These are phyloP conservation scores for Penicillium daleae DNA, from an alignment of 495 filamentous ascomycete genomes.

Conservation along the genomic window DNA sequence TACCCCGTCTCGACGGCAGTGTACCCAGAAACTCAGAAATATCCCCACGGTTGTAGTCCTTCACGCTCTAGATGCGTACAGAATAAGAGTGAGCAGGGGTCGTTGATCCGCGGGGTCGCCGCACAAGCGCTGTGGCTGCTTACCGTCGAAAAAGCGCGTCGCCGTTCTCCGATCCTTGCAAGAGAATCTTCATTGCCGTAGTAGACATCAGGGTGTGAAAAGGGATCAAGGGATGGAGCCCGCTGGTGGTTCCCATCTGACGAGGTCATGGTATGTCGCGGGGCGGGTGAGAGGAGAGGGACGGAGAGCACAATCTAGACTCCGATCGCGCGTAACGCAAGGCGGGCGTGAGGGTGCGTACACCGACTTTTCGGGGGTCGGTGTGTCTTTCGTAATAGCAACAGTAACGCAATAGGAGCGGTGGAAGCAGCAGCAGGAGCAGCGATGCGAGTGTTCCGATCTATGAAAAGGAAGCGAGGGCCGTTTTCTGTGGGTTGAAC, in stretches of 20 bases:
- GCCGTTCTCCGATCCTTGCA: slow-evolving; percentile 39
- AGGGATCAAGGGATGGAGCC: slow-evolving; percentile 48
- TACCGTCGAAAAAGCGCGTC: slow-evolving; percentile 55
- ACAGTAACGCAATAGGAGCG: neutral
- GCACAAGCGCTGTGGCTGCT: slow-evolving; percentile 32
- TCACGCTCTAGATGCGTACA: slow-evolving; percentile 36
- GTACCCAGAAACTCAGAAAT: slow-evolving; percentile 42
- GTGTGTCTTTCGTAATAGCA: neutral
- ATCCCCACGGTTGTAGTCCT: slow-evolving; percentile 41
- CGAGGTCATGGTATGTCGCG: slow-evolving; percentile 39
- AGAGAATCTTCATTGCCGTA: slow-evolving; percentile 50
- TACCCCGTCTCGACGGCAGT: slow-evolving; percentile 45
- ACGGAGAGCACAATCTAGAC: slow-evolving; percentile 16
- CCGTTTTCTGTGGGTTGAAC: neutral
- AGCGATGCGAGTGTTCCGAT: neutral
- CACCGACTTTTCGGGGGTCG: slow-evolving; percentile 28
- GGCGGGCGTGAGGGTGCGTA: slow-evolving; percentile 22
- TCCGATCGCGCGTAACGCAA: slow-evolving; percentile 29
- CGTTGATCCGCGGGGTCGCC: slow-evolving; percentile 23
- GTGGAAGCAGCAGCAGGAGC: neutral
- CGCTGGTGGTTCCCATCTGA: slow-evolving; percentile 35
- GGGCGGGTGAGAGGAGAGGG: slow-evolving; percentile 1
- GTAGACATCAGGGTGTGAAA: slow-evolving; percentile 52
- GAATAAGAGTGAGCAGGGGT: slow-evolving; percentile 19
- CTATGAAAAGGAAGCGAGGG: slow-evolving; percentile 1